Conservation (phyloP, 352 stramenopile genomes). For the Globisporangium rhizosaccharum region DNA sequence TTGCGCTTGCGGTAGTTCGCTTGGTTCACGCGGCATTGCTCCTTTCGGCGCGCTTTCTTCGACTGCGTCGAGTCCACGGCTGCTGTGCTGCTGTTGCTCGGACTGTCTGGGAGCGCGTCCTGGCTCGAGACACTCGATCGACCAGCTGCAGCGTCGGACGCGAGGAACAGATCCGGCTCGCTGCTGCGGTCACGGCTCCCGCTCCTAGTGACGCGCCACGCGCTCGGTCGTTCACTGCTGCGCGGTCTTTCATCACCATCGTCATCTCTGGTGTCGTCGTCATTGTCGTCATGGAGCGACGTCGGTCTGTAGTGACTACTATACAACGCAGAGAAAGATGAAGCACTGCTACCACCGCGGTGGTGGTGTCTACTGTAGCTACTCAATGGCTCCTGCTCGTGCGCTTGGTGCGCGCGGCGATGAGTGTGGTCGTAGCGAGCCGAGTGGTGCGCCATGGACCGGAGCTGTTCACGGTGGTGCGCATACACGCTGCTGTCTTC, state of each 20-base stretch:
- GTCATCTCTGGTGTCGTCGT: neutral
- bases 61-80: slow-evolving; percentile 1
- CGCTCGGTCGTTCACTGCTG: neutral
- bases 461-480: slow-evolving; percentile 3
- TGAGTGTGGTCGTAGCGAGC: neutral
- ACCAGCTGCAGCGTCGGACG: neutral
- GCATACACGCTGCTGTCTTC: neutral
- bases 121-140: slow-evolving; percentile 3
- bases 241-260: neutral
- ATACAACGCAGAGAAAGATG: neutral
- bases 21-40: slow-evolving; percentile 60
- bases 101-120: neutral
- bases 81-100: neutral
- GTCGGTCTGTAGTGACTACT: neutral
- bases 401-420: neutral
- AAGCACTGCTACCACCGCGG: neutral
- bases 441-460: neutral
- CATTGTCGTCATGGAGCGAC: neutral
- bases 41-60: slow-evolving; percentile 43
- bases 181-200: neutral
- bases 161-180: neutral
- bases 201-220: neutral
- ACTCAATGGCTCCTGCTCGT: neutral
- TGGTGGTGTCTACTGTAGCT: neutral
- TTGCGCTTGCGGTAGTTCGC: slow-evolving; percentile 56